Evolutionary conservation across 2,329 filamentous ascomycete species (phyloP), one percentile per base, ranked within the genome.

Genomic region (Calonectria multiphialidica): DNA sequence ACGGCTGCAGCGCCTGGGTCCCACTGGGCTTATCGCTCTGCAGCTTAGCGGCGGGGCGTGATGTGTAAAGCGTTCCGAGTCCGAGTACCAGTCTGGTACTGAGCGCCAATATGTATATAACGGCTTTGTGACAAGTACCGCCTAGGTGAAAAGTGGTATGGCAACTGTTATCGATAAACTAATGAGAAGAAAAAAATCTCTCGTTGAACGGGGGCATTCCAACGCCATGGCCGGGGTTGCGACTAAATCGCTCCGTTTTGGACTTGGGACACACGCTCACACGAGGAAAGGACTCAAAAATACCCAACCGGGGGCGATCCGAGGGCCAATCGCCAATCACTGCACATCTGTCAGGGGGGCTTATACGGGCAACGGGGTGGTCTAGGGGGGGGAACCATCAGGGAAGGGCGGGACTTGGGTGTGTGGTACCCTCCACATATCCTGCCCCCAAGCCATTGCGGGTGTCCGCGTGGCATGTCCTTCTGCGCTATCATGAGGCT

Each of bases 381-480:
- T 37, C 42, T 61, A 25, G 49, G 49, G 47, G 37, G 23, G 37
- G 57, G 33, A 40, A 21, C 28, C n/a, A 45, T 59, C 49, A 45
- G 23, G 30, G 25, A 33, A 35, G 50, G 40, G 64, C 49, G 28
- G 50, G 35, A 8, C 53, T 28, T 62, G 61, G 35, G 68, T 66
- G 68, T 55, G 64, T 55, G 65, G 30, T n/a, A 25, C 68, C 13
- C 66, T 59, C 55, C 55, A 68, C 66, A 55, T 23, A 50, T 55
- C 47, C 37, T 37, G 13, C 37, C 37, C 33, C 23, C 42, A 37
- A 68, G 63, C 35, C 25, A 47, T 47, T 62, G 18, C 49, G 30
- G 13, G 50, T 72, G 70, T 69, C 70, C 70, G 70, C 70, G 70
- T 72, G 70, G 70, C 70, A 68, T 66, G 40, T 30, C 64, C 59